These are phyloP conservation scores for Phytopythium delawarense DNA, from an alignment of 352 stramenopile species.

Conservation along the genomic window DNA sequence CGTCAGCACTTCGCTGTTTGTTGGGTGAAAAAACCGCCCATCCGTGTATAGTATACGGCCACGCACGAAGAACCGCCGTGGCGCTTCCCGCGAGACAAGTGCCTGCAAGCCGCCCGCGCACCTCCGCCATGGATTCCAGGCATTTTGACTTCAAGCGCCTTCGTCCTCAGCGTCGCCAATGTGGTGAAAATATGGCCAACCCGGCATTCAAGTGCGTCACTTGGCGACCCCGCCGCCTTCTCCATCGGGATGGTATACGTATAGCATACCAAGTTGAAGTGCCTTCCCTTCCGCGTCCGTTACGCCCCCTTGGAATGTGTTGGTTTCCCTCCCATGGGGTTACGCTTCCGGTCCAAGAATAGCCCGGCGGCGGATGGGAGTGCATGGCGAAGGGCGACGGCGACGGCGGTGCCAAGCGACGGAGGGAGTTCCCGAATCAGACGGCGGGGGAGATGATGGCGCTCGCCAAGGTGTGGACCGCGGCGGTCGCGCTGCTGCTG, in stretches of 20 bases:
- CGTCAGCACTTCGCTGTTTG: neutral
- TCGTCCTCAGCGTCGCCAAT: no score
- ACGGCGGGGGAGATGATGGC: neutral
- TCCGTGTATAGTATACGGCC: neutral
- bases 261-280: no score
- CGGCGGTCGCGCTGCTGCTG: neutral
- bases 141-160: no score
- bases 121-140: no score
- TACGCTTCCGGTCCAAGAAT: neutral
- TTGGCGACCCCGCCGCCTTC: no score
- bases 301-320: no score
- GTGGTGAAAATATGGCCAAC: no score
- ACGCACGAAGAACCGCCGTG: neutral
- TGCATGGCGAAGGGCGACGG: neutral
- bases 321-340: no score
- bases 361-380: neutral
- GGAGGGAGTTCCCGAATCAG: neutral
- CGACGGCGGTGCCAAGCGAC: neutral
- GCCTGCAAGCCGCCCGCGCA: no score
- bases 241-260: no score
- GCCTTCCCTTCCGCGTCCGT: no score
- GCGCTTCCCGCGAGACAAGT: neutral
- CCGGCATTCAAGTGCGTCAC: no score
- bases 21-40: slow-evolving; percentile 1
- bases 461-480: neutral